These are phyloP conservation scores for Leccinum uliginosum DNA, from an alignment of 768 basidiomycete species.

Conservation along the genomic window DNA sequence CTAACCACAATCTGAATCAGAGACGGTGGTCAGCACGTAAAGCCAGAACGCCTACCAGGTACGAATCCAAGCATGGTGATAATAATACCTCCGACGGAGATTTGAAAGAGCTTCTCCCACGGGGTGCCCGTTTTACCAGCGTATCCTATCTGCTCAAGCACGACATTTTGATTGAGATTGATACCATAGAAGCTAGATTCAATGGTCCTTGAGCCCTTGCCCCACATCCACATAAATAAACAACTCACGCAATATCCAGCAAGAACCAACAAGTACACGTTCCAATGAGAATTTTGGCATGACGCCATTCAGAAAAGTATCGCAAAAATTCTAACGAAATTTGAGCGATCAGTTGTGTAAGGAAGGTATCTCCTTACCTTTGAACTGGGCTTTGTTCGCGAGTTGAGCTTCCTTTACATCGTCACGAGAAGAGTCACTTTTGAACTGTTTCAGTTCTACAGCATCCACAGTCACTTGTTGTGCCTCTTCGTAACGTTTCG, in stretches of 20 bases:
- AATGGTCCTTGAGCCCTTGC: neutral
- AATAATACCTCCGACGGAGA: slow-evolving; percentile 65
- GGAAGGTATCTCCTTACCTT: slow-evolving; percentile 29
- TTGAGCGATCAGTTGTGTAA: neutral
- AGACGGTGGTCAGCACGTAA: neutral
- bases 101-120: slow-evolving; percentile 64
- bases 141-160: slow-evolving; percentile 70
- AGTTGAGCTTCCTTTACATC: slow-evolving; percentile 15
- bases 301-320: slow-evolving; percentile 73
- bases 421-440: slow-evolving; percentile 2
- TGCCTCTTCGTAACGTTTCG: slow-evolving; percentile 49
- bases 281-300: slow-evolving; percentile 62
- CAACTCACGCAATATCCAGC: slow-evolving; percentile 58
- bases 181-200: slow-evolving; percentile 68
- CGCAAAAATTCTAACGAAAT: slow-evolving; percentile 46
- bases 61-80: slow-evolving; percentile 74
- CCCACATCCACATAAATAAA: neutral
- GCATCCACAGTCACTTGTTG: slow-evolving; percentile 28
- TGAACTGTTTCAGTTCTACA: slow-evolving; percentile 33
- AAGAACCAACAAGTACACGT: slow-evolving; percentile 73
- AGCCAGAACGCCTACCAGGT: slow-evolving; percentile 43
- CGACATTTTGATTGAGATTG: slow-evolving; percentile 70
- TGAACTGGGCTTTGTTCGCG: slow-evolving; percentile 48
- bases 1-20: slow-evolving; percentile 26
- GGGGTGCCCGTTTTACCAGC: slow-evolving; percentile 52